Evolutionary conservation across 2,329 filamentous ascomycete species (phyloP).

Genomic region (Xylariomycetidae sp.): DNA sequence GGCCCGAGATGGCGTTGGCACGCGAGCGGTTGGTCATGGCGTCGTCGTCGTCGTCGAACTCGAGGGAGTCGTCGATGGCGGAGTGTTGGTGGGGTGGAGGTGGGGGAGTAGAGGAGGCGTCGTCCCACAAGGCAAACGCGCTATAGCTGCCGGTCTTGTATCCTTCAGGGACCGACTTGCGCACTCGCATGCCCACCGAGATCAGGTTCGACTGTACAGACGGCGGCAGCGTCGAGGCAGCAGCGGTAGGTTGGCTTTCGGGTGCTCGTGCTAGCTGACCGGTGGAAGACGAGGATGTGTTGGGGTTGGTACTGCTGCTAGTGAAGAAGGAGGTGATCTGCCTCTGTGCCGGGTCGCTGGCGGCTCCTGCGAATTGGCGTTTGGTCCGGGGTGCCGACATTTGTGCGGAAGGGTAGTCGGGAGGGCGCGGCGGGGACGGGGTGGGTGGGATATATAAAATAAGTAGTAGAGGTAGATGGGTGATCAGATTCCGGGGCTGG

Average conservation of each 20-base stretch:
- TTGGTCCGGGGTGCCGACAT: slow-evolving; percentile 54
- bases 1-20: slow-evolving; percentile 24
- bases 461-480: too few species aligned
- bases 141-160: slow-evolving; percentile 69
- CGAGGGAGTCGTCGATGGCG: not conserved
- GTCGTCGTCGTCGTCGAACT: slow-evolving; percentile 3
- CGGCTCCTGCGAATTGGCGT: slow-evolving; percentile 54
- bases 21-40: slow-evolving; percentile 17
- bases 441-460: slow-evolving; percentile 8
- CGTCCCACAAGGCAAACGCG: slow-evolving; percentile 48
- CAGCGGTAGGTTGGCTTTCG: slow-evolving; percentile 11
- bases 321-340: slow-evolving; percentile 61
- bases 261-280: slow-evolving; percentile 4
- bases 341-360: slow-evolving; percentile 52
- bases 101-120: too few species aligned
- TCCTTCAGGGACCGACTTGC: slow-evolving; percentile 88
- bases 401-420: too few species aligned
- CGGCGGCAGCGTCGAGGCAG: slow-evolving; percentile 50
- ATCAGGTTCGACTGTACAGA: slow-evolving; percentile 76
- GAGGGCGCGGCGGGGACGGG: not conserved
- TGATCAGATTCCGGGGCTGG: too few species aligned
- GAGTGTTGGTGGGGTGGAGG: not conserved
- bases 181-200: slow-evolving; percentile 87
- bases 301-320: slow-evolving; percentile 9
- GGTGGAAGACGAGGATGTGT: slow-evolving; percentile 28